Evolutionary conservation across 2,329 filamentous ascomycete genomes (phyloP).

Genomic region (Huntiella omanensis): DNA sequence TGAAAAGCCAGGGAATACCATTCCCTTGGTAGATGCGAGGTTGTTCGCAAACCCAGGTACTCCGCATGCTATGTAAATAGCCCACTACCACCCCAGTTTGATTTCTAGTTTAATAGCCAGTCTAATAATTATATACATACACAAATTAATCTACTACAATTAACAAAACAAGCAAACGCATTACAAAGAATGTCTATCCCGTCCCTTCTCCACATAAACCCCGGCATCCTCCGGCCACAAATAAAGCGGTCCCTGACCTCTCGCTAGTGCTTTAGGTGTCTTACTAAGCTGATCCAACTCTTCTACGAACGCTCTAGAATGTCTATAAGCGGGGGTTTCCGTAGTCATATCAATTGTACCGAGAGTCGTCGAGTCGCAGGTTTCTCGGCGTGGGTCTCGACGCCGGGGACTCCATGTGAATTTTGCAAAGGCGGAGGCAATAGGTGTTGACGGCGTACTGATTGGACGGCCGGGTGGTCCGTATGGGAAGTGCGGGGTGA

Average conservation of each 20-base stretch:
- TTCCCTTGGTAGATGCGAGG: slow-evolving; percentile 3
- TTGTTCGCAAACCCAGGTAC: neutral
- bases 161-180: too few species aligned
- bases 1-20: neutral
- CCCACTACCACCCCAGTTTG: too few species aligned
- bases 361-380: neutral
- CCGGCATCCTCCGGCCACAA: neutral
- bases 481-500: too few species aligned
- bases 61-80: neutral
- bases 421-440: neutral
- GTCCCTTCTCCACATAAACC: neutral
- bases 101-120: too few species aligned
- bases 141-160: too few species aligned
- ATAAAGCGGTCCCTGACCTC: neutral
- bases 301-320: neutral
- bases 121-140: too few species aligned
- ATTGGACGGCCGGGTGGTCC: too few species aligned
- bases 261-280: neutral
- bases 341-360: neutral
- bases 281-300: neutral
- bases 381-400: neutral
- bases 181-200: slow-evolving; percentile 1
- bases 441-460: too few species aligned
- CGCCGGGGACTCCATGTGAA: neutral
- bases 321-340: neutral